These are phyloP conservation scores for Phytopythium oedochilum DNA, from an alignment of 352 stramenopile genomes.

Conservation along the genomic window DNA sequence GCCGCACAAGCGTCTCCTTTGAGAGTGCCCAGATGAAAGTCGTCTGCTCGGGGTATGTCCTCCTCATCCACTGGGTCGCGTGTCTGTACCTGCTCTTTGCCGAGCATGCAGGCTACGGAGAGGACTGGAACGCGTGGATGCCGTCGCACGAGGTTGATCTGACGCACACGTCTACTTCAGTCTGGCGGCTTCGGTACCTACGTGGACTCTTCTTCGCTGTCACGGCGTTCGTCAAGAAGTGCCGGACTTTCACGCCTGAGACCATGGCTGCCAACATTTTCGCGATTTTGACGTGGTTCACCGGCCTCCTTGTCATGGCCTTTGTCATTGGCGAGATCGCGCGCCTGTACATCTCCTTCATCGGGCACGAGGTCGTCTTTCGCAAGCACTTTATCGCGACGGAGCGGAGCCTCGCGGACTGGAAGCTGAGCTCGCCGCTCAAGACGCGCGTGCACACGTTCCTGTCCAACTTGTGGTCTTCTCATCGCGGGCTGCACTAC, in stretches of 20 bases:
- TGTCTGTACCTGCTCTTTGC: slow-evolving; percentile 42
- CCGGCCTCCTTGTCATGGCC: slow-evolving; percentile 44
- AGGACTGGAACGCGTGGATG: slow-evolving; percentile 49
- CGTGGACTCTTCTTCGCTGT: slow-evolving; percentile 48
- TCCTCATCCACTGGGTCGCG: slow-evolving; percentile 49
- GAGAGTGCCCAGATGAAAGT: slow-evolving; percentile 34
- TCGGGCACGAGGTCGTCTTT: slow-evolving; percentile 58
- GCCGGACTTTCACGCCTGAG: slow-evolving; percentile 28
- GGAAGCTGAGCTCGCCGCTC: slow-evolving; percentile 33
- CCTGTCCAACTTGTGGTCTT: slow-evolving; percentile 52
- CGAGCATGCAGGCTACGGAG: slow-evolving; percentile 29
- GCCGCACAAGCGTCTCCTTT: slow-evolving; percentile 35
- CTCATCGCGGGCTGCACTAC: slow-evolving; percentile 46
- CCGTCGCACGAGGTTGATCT: slow-evolving; percentile 27
- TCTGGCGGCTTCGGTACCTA: slow-evolving; percentile 34
- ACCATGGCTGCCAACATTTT: slow-evolving; percentile 34
- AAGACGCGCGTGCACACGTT: slow-evolving; percentile 41
- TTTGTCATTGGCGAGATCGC: slow-evolving; percentile 74
- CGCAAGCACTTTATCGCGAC: slow-evolving; percentile 59
- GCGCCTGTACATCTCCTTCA: slow-evolving; percentile 63
- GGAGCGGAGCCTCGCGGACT: slow-evolving; percentile 40
- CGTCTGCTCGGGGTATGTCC: slow-evolving; percentile 34
- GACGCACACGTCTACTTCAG: slow-evolving; percentile 22
- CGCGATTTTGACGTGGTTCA: slow-evolving; percentile 49
- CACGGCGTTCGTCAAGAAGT: slow-evolving; percentile 61